Evolutionary conservation across 2,329 filamentous ascomycete species (phyloP).

Genomic region (Gaeumannomyces tritici): DNA sequence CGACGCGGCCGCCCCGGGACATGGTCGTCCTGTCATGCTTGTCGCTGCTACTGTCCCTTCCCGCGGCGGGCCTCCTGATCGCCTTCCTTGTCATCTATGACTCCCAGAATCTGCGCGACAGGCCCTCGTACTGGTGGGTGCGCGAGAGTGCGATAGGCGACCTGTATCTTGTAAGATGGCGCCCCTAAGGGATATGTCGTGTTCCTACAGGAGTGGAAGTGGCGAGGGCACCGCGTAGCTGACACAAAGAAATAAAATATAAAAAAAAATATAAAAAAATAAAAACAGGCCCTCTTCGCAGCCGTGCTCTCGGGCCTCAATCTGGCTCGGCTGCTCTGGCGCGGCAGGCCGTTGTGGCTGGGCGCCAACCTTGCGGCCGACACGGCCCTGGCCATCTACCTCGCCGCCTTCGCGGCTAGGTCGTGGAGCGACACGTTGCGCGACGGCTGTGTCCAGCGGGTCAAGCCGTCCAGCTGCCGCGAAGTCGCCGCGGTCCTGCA

Average conservation of each 20-base stretch:
- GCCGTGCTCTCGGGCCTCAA: neutral
- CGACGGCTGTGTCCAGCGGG: too few relatives aligned
- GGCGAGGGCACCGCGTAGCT: too few relatives aligned
- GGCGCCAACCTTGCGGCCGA: slow-evolving; percentile 2
- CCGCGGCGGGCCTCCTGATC: neutral
- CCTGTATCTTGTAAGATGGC: neutral
- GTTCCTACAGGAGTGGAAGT: too few relatives aligned
- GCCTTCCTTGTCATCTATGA: neutral
- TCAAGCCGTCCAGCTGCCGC: neutral
- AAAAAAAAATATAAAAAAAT: neutral
- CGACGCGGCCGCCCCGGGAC: too few relatives aligned
- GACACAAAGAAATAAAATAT: too few relatives aligned
- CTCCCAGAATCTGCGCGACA: neutral
- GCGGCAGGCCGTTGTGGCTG: neutral
- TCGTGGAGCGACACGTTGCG: neutral
- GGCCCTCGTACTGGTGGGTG: neutral
- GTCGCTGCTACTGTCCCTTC: neutral
- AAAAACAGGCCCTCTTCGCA: neutral
- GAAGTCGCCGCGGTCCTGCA: neutral
- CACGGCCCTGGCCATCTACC: neutral
- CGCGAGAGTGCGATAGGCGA: too few relatives aligned
- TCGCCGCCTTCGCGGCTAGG: neutral
- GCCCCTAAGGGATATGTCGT: too few relatives aligned
- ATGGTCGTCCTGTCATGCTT: neutral
- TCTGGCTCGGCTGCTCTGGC: neutral